Percentiles rank a stretch among this genome's conserved stretches.
These are phyloP conservation scores for Boletus edulis DNA, from an alignment of 768 basidiomycete species.

Conservation along the genomic window DNA sequence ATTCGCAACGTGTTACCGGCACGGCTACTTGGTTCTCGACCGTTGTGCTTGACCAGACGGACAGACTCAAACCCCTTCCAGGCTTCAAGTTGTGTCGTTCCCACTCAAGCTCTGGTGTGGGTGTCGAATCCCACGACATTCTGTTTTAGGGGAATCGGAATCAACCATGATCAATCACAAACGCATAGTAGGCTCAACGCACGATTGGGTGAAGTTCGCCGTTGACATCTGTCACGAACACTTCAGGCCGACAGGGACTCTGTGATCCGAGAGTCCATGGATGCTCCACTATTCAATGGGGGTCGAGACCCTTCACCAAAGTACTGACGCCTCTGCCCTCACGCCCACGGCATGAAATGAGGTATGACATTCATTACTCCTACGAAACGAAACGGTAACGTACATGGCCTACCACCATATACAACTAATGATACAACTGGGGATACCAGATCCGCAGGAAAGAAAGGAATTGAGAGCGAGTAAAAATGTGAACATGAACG, in stretches of 20 bases:
- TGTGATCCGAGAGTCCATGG: conserved; percentile 1
- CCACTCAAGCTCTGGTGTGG: no score
- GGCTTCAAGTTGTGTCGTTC: no score
- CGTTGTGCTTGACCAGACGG: no score
- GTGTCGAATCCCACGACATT: no score
- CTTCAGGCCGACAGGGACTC: background rate
- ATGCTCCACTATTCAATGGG: conserved; percentile 7
- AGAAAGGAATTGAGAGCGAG: background rate
- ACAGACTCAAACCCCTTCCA: no score
- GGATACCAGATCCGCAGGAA: conserved; percentile 20
- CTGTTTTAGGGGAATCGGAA: no score
- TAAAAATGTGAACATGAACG: background rate
- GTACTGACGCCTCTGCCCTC: background rate
- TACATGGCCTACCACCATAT: conserved; percentile 13
- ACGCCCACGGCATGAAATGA: background rate
- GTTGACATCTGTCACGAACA: background rate
- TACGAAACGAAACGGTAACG: conserved; percentile 7
- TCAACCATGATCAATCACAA: no score
- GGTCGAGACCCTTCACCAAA: conserved; percentile 9
- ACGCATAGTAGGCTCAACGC: no score
- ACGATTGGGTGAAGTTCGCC: no score
- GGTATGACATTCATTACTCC: conserved; percentile 9
- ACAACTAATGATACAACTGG: conserved; percentile 20
- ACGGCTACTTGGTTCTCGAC: no score
- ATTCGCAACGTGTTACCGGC: no score